Base-by-base conservation (phyloP, 2,329 filamentous ascomycete species). In the Sporothrix dimorphospora region DNA sequence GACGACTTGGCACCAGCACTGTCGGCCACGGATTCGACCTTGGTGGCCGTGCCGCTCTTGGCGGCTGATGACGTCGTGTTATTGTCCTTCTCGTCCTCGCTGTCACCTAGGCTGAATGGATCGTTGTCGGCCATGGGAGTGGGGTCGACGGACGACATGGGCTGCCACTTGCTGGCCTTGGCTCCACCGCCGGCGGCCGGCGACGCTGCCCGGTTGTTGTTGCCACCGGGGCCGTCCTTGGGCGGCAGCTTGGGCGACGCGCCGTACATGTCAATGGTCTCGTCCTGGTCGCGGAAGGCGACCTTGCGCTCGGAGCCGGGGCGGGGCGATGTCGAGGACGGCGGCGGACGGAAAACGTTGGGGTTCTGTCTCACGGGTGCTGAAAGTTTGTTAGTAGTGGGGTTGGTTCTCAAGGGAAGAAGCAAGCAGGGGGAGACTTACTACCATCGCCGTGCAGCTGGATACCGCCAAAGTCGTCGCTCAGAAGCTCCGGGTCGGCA, bases 151-250 rank as follows among this genome's bases (percentile, higher is more conserved):
- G 91, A 87, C 14, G 94, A 94, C 77, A 99, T 84, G 11, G 96
- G 95, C 81, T 99, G 95, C 96, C 96, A 99, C 84, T 99, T 99
- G 87, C 94, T 98, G 61, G 88, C 82, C 83, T 94, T 96, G 75
- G 83, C 82, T 65, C 85, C 84, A n/a, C 45, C 40, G 11, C 34
- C 40, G 14, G 45, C 24, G 2, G 69, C 34, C 7, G 59, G 27
- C 21, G 53, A 21, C 3, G 69, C 30, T 9, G 59, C 45, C 21
- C 55, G 59, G 53, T 55, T 24, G 65, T 7, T 47, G 30, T 77
- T 78, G 57, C 82, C 79, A 27, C 79, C 79, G 45, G 80, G 78
- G 73, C 76, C 81, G 79, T 85, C 89, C 81, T 86, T 89, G 76
- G 84, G 84, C 38, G 81, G 85, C 69, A 83, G 82, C 79, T 79